phyloP scores from a whole-genome alignment of 257 asterid genomes.

The Solanum peruvianum region DNA sequence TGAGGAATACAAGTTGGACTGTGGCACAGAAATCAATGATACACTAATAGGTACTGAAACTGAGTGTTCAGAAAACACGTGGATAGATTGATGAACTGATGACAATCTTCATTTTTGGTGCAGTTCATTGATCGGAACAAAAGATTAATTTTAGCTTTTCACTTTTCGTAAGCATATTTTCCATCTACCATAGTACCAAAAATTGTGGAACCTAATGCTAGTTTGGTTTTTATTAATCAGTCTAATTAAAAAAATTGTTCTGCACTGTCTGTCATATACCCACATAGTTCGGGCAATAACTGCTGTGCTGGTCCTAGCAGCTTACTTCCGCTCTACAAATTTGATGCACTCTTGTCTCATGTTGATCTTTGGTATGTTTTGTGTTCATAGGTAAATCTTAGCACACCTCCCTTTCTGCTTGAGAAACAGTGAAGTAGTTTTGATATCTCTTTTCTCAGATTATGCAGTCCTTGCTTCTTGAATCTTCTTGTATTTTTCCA shows the following conservation, averaged over 20 bases:
- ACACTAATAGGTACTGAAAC: neutral
- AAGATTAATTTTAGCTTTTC: neutral
- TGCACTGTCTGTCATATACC: neutral
- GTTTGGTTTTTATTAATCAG: neutral
- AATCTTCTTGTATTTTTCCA: neutral
- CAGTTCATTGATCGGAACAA: neutral
- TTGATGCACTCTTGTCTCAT: neutral
- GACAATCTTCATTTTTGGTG: neutral
- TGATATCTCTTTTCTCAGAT: neutral
- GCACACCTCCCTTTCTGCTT: neutral
- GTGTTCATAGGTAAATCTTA: neutral
- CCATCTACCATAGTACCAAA: neutral
- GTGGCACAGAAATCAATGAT: neutral
- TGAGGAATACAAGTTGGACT: neutral
- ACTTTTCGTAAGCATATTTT: neutral
- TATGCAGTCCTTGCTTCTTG: constrained; percentile 7
- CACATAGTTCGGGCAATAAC: neutral
- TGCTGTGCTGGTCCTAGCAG: neutral
- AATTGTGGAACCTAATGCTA: neutral
- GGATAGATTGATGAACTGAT: neutral
- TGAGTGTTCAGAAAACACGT: neutral
- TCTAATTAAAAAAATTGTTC: neutral
- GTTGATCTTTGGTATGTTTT: neutral
- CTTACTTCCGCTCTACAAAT: neutral
- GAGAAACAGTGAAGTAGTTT: neutral